These are phyloP conservation scores for Erythrophleum ivorense DNA, from an alignment of 331 rosid genomes.

Conservation along the genomic window DNA sequence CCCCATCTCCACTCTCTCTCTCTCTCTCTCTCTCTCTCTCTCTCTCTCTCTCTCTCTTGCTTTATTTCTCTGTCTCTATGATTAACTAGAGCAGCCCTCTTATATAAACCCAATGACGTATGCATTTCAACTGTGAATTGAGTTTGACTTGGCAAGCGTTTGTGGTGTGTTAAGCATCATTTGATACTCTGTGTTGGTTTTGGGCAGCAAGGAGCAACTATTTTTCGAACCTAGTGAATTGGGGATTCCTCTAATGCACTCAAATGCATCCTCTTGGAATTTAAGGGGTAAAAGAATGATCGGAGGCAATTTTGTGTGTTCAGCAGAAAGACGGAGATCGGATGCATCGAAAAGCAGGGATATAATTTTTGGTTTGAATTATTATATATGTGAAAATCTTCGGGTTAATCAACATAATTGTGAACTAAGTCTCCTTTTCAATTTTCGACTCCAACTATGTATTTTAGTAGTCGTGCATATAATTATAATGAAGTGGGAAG, in stretches of 20 bases:
- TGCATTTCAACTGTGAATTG: background rate
- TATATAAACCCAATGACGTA: background rate
- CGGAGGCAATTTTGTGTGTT: background rate
- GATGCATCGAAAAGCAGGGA: background rate
- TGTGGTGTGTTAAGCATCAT: background rate
- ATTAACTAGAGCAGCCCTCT: background rate
- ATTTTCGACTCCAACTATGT: too few relatives aligned
- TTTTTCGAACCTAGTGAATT: background rate
- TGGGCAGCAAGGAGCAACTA: too few relatives aligned
- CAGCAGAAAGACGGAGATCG: background rate
- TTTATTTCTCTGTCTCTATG: background rate
- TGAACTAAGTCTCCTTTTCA: too few relatives aligned
- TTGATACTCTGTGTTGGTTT: background rate
- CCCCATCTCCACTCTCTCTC: constrained; percentile 40
- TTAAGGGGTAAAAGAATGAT: too few relatives aligned
- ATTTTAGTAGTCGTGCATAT: too few relatives aligned
- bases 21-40: constrained; percentile 18
- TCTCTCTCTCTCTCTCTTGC: constrained; percentile 3
- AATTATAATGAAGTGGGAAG: too few relatives aligned
- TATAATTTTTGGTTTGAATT: background rate
- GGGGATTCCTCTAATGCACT: too few relatives aligned
- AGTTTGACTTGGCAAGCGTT: background rate
- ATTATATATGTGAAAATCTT: background rate
- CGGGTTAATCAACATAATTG: too few relatives aligned
- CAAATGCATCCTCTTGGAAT: too few relatives aligned